Conservation (phyloP, 1,139 yeast genomes). For the Zhuliangozyma parablackwelliae region DNA sequence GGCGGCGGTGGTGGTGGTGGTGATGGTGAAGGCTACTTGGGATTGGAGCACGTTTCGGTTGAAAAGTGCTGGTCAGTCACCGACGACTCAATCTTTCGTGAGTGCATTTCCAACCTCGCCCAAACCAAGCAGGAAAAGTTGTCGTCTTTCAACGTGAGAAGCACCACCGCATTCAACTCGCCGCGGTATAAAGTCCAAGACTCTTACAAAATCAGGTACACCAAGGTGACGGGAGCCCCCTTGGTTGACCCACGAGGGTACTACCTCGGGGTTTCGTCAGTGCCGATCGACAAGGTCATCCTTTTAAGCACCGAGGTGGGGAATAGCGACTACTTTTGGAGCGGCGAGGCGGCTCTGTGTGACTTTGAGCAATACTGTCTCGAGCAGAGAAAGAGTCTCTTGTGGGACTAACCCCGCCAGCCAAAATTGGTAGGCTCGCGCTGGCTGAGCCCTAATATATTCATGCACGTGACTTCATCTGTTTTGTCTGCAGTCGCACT, state of each 20-base stretch:
- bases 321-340: conserved; percentile 21
- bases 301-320: conserved; percentile 2
- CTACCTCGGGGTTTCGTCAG: conserved; percentile 5
- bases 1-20: too few relatives aligned
- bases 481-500: too few relatives aligned
- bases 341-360: conserved; percentile 22
- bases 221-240: conserved; percentile 3
- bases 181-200: conserved; percentile 20
- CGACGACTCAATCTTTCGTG: conserved; percentile 23
- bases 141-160: conserved; percentile 9
- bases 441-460: conserved; percentile 9
- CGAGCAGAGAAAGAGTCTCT: conserved; percentile 11
- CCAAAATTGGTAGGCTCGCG: too few relatives aligned
- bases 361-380: conserved; percentile 30
- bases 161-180: conserved; percentile 19
- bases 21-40: conserved; percentile 4
- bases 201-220: conserved; percentile 8
- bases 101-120: conserved; percentile 11
- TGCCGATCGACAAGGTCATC: conserved; percentile 2
- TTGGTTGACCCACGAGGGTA: conserved; percentile 5
- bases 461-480: background rate
- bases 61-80: conserved; percentile 33
- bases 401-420: too few relatives aligned
- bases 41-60: conserved; percentile 11
- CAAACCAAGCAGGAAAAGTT: background rate